These are phyloP conservation scores for Cydonia oblonga DNA, from an alignment of 331 rosid species.

Conservation along the genomic window DNA sequence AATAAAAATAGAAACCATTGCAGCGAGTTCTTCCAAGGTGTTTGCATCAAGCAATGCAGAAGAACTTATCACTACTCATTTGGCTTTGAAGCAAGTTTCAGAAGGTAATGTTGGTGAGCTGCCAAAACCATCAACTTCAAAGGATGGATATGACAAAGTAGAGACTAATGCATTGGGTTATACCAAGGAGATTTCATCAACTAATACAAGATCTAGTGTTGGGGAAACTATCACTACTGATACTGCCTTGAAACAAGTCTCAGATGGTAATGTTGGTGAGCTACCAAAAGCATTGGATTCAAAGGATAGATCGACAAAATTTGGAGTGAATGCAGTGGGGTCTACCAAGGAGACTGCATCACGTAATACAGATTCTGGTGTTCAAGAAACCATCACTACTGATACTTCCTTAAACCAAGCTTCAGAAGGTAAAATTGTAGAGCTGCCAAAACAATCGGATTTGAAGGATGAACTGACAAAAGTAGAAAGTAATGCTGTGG, in stretches of 20 bases:
- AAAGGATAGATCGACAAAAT: not conserved
- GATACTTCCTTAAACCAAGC: not conserved
- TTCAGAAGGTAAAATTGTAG: not conserved
- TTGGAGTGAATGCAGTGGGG: not conserved
- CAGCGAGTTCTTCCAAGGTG: not conserved
- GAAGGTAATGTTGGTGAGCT: constrained; percentile 10
- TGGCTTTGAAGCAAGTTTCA: constrained; percentile 23
- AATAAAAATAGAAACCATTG: not conserved
- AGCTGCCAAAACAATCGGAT: not conserved
- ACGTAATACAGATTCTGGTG: not conserved
- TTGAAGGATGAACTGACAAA: not conserved
- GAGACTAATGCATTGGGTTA: not conserved
- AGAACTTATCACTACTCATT: constrained; percentile 20
- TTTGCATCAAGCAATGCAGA: not conserved
- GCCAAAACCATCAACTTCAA: not conserved
- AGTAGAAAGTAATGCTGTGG: not conserved
- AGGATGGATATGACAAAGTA: accelerated
- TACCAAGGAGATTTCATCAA: not conserved
- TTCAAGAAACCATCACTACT: not conserved
- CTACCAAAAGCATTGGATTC: not conserved
- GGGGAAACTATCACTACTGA: not conserved
- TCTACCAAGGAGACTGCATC: not conserved
- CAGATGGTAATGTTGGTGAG: not conserved
- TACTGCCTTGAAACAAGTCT: not conserved
- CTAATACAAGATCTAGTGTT: not conserved